phyloP scores from a whole-genome alignment of 1,139 yeast genomes.

The Suhomyces ambrosiae region DNA sequence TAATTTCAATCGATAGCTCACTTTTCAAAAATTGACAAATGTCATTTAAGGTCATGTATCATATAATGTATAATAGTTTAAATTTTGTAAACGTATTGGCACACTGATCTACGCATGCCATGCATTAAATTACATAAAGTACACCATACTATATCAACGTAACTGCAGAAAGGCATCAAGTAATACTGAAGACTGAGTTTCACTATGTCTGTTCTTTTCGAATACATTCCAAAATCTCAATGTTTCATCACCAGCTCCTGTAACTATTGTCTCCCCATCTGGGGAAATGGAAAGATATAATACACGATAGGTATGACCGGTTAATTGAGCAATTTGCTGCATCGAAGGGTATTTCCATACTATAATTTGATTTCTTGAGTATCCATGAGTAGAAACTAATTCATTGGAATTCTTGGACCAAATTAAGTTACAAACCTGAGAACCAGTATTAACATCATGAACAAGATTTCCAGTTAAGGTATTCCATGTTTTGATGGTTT shows the following conservation, averaged over 20 bases:
- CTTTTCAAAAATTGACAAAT: too few species aligned
- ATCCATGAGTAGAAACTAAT: constrained; percentile 93
- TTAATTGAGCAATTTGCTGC: constrained; percentile 90
- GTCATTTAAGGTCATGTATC: constrained; percentile 1
- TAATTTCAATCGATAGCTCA: too few species aligned
- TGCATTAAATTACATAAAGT: constrained; percentile 6
- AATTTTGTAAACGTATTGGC: background rate
- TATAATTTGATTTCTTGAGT: constrained; percentile 84
- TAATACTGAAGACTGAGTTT: constrained; percentile 62
- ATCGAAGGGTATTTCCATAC: constrained; percentile 94
- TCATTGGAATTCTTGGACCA: constrained; percentile 96
- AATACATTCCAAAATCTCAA: constrained; percentile 90
- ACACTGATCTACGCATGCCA: background rate
- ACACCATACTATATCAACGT: constrained; percentile 38
- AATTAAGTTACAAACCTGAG: constrained; percentile 90
- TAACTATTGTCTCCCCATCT: constrained; percentile 96
- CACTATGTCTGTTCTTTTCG: constrained; percentile 66
- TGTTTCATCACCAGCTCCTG: constrained; percentile 99
- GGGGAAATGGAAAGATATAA: constrained; percentile 90
- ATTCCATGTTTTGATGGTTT: constrained; percentile 90
- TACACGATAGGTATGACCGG: constrained; percentile 94
- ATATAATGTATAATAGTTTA: constrained; percentile 1
- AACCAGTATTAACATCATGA: constrained; percentile 86
- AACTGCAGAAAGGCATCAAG: constrained; percentile 80
- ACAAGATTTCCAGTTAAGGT: constrained; percentile 74